These are phyloP conservation scores for Saccharomyces hybrid DNA, from an alignment of 1,139 yeast genomes.

Conservation along the genomic window DNA sequence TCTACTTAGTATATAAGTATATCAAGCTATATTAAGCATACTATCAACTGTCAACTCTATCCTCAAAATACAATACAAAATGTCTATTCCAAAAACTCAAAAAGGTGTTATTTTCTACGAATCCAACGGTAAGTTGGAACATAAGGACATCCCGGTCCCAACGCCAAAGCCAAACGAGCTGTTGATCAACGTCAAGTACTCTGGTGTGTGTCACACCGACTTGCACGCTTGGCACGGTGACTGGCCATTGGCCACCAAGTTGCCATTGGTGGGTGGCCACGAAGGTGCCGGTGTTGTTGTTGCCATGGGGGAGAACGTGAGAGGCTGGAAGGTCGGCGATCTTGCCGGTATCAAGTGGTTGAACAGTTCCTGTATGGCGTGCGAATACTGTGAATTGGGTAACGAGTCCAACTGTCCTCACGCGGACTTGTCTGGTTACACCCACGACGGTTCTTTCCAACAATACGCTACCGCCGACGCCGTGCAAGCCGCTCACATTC, in stretches of 20 bases:
- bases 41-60: background rate
- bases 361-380: conserved; percentile 53
- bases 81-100: conserved; percentile 36
- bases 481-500: conserved; percentile 56
- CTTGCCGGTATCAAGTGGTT: conserved; percentile 61
- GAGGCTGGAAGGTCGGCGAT: conserved; percentile 55
- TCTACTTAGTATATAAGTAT: background rate
- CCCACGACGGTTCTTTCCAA: conserved; percentile 64
- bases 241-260: conserved; percentile 52
- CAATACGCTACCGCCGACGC: conserved; percentile 63
- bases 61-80: conserved; percentile 1
- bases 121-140: conserved; percentile 41
- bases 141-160: conserved; percentile 53
- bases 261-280: conserved; percentile 62
- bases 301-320: conserved; percentile 49
- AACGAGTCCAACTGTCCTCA: conserved; percentile 52
- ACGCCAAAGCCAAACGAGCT: conserved; percentile 51
- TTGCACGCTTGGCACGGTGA: conserved; percentile 65
- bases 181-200: conserved; percentile 51
- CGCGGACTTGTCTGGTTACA: conserved; percentile 59
- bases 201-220: conserved; percentile 63
- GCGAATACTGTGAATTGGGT: conserved; percentile 52
- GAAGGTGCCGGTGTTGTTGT: conserved; percentile 66
- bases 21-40: background rate
- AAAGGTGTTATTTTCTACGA: conserved; percentile 44